Evolutionary conservation across 2,329 filamentous ascomycete species (phyloP), one percentile per base, ranked within the genome.

Genomic region (Colletotrichum sp.): DNA sequence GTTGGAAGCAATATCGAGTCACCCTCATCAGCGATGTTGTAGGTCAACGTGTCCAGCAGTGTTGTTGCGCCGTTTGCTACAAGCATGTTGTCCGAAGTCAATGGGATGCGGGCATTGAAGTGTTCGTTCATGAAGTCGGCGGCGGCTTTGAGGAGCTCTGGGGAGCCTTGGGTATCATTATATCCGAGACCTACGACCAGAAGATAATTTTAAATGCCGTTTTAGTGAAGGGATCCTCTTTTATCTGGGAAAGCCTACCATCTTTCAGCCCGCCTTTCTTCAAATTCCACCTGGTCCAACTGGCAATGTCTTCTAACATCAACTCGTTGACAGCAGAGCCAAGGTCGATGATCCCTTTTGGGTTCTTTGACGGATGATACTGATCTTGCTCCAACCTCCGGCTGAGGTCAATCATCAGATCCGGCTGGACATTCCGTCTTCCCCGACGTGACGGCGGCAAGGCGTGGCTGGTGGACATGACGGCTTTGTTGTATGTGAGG

Each of bases 41-140:
- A 64, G 5, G 29, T 59, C 15, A 72, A 51, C 3, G 31, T 24
- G 11, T 74, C 69, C 2, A 74, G 29, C 9, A 74, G 2, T 13
- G 58, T 34, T 0, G 58, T 34, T 0, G 38, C 38, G 9, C 69
- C 63, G 3, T 68, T 72, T 3, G 63, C 72, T 12, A 31, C 72
- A 4, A 72, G 34, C 6, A 74, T 66, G 63, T 74, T 66, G 31
- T 54, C 33, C 27, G 36, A 15, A 3, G 63, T 54, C 5, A 74
- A 24, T 5, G 72, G 72, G 1, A 64, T 54, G 36, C 68, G 63
- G 57, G 58, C 63, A 38, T 47, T 21, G 58, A 72, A 72, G 61
- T 72, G 29, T 5, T 71, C 47, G 34, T 58, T 74, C 47, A 74
- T 66, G 51, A 74, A 74, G 8, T 21, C 29, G 8, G 72, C 63